Base-by-base conservation (phyloP, 2,329 filamentous ascomycete genomes). In the Cladophialophora exuberans region DNA sequence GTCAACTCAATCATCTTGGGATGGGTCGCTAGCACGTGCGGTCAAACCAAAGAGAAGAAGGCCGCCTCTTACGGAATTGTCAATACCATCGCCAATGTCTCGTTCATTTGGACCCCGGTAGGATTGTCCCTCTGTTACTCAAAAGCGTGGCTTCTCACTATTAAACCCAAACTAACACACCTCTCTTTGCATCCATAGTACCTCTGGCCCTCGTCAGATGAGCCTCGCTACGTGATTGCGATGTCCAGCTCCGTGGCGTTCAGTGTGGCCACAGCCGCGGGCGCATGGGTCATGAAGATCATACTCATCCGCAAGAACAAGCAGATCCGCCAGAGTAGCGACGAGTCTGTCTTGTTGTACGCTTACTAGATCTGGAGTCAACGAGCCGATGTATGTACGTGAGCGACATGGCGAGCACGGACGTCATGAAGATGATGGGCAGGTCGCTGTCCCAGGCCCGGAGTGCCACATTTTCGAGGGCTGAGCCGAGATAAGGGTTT, bases 61-160 rank as follows among this genome's bases (percentile, higher is more conserved):
- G 72, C 74, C 13, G 72, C 73, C 4, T 65, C 67, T 4, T 63
- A 74, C n/a, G 70, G 71, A 0, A 71, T 76, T 38, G 73, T 74
- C 11, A 76, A 77, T 39, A 84, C 85, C 1, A 76, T 89, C 5
- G 83, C 80, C 13, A 90, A 91, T 67, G 76, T 79, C 5, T 83
- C 82, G 33, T 84, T 80, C 43, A 90, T 92, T 61, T 90, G 87
- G 65, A 83, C 84, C 0, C 80, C 76, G 53, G 42, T 45, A 26
- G 13, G 42, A 28, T 20, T 13, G 10, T 33, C 17, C 13, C 42
- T 31, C n/a, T 28, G n/a, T 9, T 17, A 6, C 20, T 11, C 15
- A 20, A 18, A 11, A 13, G 15, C 11, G 15, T 2, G 20, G 20
- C 5, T 13, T 3, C 18, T 43, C 15, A n/a, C 39, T 28, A n/a